Evolutionary conservation across 2,329 filamentous ascomycete genomes (phyloP).

Genomic region (Fusarium sp.): DNA sequence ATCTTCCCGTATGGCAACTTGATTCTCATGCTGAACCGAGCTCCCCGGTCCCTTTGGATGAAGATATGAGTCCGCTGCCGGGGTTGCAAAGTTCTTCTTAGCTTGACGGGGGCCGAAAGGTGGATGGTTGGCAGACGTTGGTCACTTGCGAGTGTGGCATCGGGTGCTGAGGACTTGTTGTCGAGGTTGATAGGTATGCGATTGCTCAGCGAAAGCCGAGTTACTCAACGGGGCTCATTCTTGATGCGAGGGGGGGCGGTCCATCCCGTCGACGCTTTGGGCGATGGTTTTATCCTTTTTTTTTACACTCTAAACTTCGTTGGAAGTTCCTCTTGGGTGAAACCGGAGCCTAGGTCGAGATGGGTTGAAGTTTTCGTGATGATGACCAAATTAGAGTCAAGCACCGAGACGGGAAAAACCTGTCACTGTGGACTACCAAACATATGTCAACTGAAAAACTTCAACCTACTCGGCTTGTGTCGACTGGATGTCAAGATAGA

Average conservation of each 20-base stretch:
- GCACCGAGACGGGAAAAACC: conserved; percentile 77
- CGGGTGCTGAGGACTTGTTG: conserved; percentile 76
- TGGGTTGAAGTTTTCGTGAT: conserved; percentile 78
- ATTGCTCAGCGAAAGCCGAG: conserved; percentile 77
- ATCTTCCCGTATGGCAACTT: conserved; percentile 47
- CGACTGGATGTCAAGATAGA: neutral
- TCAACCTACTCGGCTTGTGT: conserved; percentile 27
- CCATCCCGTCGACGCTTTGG: conserved; percentile 36
- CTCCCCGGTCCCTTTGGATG: conserved; percentile 73
- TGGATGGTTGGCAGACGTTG: conserved; percentile 61
- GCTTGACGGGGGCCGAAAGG: conserved; percentile 26
- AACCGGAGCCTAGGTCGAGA: conserved; percentile 29
- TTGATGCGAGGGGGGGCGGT: conserved; percentile 87
- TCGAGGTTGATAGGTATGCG: conserved; percentile 99
- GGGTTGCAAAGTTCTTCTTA: conserved; percentile 39
- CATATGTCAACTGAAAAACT: conserved; percentile 50
- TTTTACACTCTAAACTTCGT: conserved; percentile 55
- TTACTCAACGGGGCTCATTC: conserved; percentile 99
- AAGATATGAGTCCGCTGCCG: conserved; percentile 85
- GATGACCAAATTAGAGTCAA: conserved; percentile 98
- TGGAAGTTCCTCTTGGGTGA: conserved; percentile 52
- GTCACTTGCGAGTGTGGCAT: conserved; percentile 57
- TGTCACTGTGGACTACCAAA: conserved; percentile 50
- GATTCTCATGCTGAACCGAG: conserved; percentile 45
- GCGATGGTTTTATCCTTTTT: conserved; percentile 41